Percentiles rank a stretch among this genome's conserved stretches.
phyloP scores from a whole-genome alignment of 768 basidiomycete genomes.

The Auricularia heimuer region DNA sequence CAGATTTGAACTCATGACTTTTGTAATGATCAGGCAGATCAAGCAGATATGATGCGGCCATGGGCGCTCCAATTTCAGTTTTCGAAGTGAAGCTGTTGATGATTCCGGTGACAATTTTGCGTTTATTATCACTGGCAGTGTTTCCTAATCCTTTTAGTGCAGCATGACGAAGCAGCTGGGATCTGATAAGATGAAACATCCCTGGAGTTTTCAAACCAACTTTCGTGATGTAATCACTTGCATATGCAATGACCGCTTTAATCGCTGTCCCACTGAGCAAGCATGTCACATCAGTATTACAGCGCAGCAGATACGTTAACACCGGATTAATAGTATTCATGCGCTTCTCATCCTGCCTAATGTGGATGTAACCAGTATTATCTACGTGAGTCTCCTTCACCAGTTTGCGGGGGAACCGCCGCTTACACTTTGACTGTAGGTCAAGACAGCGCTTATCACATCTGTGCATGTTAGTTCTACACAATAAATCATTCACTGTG shows the following conservation, averaged over 20 bases:
- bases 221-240: conserved; percentile 13
- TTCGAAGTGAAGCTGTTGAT: neutral
- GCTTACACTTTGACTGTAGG: conserved; percentile 22
- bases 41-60: neutral
- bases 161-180: conserved; percentile 17
- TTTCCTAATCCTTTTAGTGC: conserved; percentile 9
- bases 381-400: conserved; percentile 21
- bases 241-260: conserved; percentile 11
- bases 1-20: conserved; percentile 3
- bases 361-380: conserved; percentile 18
- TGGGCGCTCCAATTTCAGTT: neutral
- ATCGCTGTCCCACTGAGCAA: conserved; percentile 10
- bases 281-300: conserved; percentile 15
- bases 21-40: conserved; percentile 1
- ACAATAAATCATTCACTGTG: conserved; percentile 22
- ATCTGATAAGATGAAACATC: conserved; percentile 24
- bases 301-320: conserved; percentile 21
- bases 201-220: conserved; percentile 14
- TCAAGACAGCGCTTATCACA: conserved; percentile 20
- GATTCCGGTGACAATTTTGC: neutral
- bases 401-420: conserved; percentile 26
- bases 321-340: conserved; percentile 26
- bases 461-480: conserved; percentile 21
- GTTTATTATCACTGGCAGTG: neutral
- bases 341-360: conserved; percentile 24